These are phyloP conservation scores for Trichoderma gracile DNA, from an alignment of 2,329 filamentous ascomycete genomes.

Conservation along the genomic window DNA sequence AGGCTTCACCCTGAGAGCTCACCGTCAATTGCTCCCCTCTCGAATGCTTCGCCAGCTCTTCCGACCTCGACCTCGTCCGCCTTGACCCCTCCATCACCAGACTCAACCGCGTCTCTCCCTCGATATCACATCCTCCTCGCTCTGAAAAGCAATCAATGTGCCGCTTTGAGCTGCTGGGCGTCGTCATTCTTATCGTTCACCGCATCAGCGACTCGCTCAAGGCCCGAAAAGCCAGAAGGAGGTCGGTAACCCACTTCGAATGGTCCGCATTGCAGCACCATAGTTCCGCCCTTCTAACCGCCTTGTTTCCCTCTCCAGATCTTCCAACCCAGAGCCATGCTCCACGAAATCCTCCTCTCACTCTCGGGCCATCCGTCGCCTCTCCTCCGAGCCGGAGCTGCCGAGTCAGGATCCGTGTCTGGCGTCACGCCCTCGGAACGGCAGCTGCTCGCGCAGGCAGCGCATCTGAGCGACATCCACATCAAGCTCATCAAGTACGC, in stretches of 20 bases:
- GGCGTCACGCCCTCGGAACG: slow-evolving; percentile 75
- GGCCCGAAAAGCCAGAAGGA: slow-evolving; percentile 37
- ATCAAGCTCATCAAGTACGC: slow-evolving; percentile 68
- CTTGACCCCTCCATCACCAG: slow-evolving; percentile 12
- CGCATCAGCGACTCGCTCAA: slow-evolving; percentile 45
- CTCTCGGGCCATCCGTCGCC: slow-evolving; percentile 92
- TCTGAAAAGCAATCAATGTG: slow-evolving; percentile 45
- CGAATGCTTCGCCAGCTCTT: slow-evolving; percentile 2
- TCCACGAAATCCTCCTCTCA: slow-evolving; percentile 97
- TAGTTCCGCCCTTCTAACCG: not conserved
- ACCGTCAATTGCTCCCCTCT: not conserved
- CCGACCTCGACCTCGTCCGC: slow-evolving; percentile 1
- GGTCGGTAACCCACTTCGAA: slow-evolving; percentile 26
- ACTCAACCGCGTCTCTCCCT: not conserved
- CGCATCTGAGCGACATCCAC: slow-evolving; percentile 76
- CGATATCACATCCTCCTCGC: slow-evolving; percentile 2
- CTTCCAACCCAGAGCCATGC: slow-evolving; percentile 58
- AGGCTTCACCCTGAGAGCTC: not conserved
- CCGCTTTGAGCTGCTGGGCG: slow-evolving; percentile 55
- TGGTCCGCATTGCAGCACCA: not conserved
- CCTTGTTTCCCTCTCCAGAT: not conserved
- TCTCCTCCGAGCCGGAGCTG: slow-evolving; percentile 64
- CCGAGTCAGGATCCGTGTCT: slow-evolving; percentile 49
- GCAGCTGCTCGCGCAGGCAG: slow-evolving; percentile 75
- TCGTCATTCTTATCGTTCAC: slow-evolving; percentile 50